Conservation (phyloP, 176 grass and related monocot species). For the Carex parvula region DNA sequence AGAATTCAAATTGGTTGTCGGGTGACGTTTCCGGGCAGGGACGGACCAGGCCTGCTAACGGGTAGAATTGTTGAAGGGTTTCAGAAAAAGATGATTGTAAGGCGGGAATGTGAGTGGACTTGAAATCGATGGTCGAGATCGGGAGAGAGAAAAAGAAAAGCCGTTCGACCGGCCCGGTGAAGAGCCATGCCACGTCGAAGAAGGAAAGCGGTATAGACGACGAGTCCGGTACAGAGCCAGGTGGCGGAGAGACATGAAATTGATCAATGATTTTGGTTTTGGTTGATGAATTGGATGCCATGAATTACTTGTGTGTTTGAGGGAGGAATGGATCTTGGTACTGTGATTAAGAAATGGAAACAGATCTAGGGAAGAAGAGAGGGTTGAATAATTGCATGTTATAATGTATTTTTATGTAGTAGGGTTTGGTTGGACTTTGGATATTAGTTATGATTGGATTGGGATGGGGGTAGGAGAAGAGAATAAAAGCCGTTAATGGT, state of each 20-base stretch:
- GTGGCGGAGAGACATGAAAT: slow-evolving; percentile 27
- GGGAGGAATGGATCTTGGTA: neutral
- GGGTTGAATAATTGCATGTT: slow-evolving; percentile 29
- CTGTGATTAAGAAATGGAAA: neutral
- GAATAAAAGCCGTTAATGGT: neutral
- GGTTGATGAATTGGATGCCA: slow-evolving; percentile 17
- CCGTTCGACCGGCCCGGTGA: slow-evolving; percentile 86
- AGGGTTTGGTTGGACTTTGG: neutral
- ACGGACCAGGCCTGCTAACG: slow-evolving; percentile 55
- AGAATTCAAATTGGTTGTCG: slow-evolving; percentile 54
- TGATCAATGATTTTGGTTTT: slow-evolving; percentile 8
- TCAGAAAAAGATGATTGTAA: slow-evolving; percentile 71
- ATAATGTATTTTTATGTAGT: slow-evolving; percentile 5
- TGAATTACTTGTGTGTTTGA: slow-evolving; percentile 2
- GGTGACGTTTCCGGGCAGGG: slow-evolving; percentile 28
- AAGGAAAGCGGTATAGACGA: slow-evolving; percentile 67
- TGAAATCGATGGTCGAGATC: slow-evolving; percentile 39
- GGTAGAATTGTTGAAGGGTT: slow-evolving; percentile 60
- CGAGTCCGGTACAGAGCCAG: slow-evolving; percentile 18
- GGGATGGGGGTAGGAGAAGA: neutral
- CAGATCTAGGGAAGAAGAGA: slow-evolving; percentile 12
- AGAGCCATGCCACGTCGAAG: slow-evolving; percentile 90
- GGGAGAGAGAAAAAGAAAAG: slow-evolving; percentile 79
- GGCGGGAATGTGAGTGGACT: slow-evolving; percentile 37
- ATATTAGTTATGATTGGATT: slow-evolving; percentile 16